Percentiles rank a stretch among this genome's conserved stretches.
These are phyloP conservation scores for Millerozyma acaciae DNA, from an alignment of 805 yeast genomes.

Conservation along the genomic window DNA sequence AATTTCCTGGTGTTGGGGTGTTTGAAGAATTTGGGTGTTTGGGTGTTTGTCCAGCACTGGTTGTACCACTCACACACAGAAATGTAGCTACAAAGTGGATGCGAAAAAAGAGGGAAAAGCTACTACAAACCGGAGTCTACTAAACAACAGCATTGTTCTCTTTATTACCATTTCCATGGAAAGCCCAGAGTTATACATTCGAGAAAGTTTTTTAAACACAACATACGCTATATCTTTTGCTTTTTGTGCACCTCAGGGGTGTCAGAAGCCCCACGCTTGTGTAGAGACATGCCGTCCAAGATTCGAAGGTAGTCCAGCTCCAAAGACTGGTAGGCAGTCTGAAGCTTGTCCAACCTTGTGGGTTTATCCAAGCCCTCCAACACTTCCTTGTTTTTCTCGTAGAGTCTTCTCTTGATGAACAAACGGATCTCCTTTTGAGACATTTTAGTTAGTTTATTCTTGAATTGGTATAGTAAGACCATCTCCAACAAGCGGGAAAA, in stretches of 20 bases:
- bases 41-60: no score
- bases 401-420: constrained; percentile 71
- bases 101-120: no score
- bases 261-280: constrained; percentile 1
- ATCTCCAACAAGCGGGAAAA: constrained; percentile 75
- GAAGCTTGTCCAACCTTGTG: constrained; percentile 65
- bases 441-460: constrained; percentile 19
- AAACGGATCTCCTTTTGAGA: constrained; percentile 44
- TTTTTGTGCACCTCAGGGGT: neutral
- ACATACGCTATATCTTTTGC: constrained; percentile 1
- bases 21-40: no score
- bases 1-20: no score
- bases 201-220: no score
- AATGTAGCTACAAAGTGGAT: no score
- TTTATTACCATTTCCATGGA: no score
- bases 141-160: no score
- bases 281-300: constrained; percentile 23
- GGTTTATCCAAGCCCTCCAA: constrained; percentile 60
- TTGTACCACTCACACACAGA: no score
- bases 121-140: no score
- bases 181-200: no score
- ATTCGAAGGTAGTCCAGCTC: constrained; percentile 70
- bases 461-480: constrained; percentile 47
- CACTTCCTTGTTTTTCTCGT: constrained; percentile 75
- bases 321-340: constrained; percentile 66